Base-by-base conservation (phyloP, 2,329 filamentous ascomycete species). In the Pseudocercospora ulei region DNA sequence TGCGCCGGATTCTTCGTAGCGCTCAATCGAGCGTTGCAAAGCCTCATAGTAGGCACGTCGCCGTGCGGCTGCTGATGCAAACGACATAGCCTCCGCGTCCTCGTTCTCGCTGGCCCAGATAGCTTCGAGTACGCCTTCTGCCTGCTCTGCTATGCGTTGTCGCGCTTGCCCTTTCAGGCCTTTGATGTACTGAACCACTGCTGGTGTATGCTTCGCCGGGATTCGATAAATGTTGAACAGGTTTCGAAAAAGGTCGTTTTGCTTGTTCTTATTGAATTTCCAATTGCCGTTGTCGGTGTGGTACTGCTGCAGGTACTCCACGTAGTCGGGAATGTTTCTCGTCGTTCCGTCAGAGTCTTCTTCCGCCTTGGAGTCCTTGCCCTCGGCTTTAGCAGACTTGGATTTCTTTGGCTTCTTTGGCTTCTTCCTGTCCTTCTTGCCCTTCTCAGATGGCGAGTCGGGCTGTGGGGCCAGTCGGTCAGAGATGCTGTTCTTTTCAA, bases 261-360 rank as follows among this genome's bases (percentile, higher is more conserved):
- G 87, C 57, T 85, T 77, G 52, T 85, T 87, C 66, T 95, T 95
- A 67, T 92, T 93, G 68, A 95, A 96, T 62, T 94, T 95, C 88
- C 88, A 96, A 51, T 69, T 69, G 6, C 71, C 67, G 41, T 77
- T 77, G 44, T 77, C 72, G 39, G 71, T 72, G 62, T 82, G 71
- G 71, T 86, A 94, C 57, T 79, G 76, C 30, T 70, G 70, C 28
- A 95, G 72, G 59, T 95, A 95, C 37, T 75, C 70, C 9, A 92
- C 69, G 41, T 85, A 79, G 8, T 78, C 72, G 30, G 74, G 70
- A 39, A 29, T 23, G 22, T 45, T 35, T 13, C 8, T 34, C 18
- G 22, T 13, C 27, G 13, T 2, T 19, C 22, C 16, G 5, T 23
- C 25, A 7, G 18, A 5, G 36, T 18, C 26, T 13, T 22, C 19